Base-by-base conservation (phyloP, 2,329 filamentous ascomycete species). In the Aspergillus fumigatiaffinis region DNA sequence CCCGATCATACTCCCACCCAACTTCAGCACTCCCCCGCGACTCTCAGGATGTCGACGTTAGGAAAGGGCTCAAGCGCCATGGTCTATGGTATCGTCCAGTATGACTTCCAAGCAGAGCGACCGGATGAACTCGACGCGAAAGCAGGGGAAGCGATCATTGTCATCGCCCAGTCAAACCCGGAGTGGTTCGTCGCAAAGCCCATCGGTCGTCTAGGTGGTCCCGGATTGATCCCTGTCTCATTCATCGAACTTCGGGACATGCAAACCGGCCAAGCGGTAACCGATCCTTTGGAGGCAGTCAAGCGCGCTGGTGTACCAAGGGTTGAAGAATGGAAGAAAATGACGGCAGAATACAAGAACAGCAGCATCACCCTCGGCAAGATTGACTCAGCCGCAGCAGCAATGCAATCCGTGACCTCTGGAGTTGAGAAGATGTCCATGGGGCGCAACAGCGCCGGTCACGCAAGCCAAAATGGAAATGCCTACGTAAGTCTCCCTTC, bases 101-200 rank as follows among this genome's bases (percentile, higher is more conserved):
- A 97, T 74, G 92, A 97, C 76, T 99, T 99, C 76, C 86, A 90
- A 65, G 94, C 94, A 0, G 93, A 97, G 76, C 82, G 93, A 56
- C 90, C 92, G n/a, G 94, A 99, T 73, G 94, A 99, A 77, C 78
- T 99, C 57, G 92, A 97, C 65, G 94, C 94, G 51, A 95, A 96
- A 74, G 89, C 91, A 50, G 93, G 92, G 57, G 94, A 99, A 76
- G 91, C 92, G 53, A 97, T 99, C 70, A 97, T 99, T 63, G 92
- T 99, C 54, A 97, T 97, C 71, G 94, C 94, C 48, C 94, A 97
- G 75, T 97, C 93, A 6, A 97, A 97, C 69, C 91, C 93, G 4
- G 94, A 99, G 76, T 99, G 94, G 94, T 97, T 97, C 70, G 93
- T 99, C 60, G 94, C 94, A 52, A 99, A 99, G 77, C 94, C 94